Percentiles rank a stretch among this genome's conserved stretches.
These are phyloP conservation scores for Lactuca sativa DNA, from an alignment of 129 eudicot genomes.

Conservation along the genomic window DNA sequence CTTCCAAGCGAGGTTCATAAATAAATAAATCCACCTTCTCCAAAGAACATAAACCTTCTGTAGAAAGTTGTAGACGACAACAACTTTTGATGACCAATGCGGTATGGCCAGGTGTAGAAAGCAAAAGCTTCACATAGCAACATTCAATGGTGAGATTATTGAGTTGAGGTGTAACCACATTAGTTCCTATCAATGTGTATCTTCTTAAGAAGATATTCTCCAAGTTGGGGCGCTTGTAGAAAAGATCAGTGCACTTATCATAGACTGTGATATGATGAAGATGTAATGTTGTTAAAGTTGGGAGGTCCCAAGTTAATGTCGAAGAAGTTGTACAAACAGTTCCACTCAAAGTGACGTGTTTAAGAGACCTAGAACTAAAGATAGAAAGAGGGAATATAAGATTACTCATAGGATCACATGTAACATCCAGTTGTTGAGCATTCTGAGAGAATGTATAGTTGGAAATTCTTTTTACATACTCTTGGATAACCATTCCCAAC, in stretches of 20 bases:
- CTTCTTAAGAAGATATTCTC: constrained; percentile 7
- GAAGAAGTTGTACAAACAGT: neutral
- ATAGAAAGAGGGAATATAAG: neutral
- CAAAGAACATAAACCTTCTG: constrained; percentile 3
- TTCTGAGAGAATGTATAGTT: constrained; percentile 13
- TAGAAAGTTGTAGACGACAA: neutral
- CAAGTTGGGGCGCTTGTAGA: constrained; percentile 23
- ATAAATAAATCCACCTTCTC: constrained; percentile 20
- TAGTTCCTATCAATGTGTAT: neutral
- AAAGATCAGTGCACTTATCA: neutral
- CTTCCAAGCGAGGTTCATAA: neutral
- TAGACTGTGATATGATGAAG: neutral
- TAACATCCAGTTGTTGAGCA: constrained; percentile 10
- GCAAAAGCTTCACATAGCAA: neutral
- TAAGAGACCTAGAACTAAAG: neutral
- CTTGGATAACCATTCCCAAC: neutral
- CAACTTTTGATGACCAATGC: neutral
- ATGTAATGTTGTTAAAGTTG: neutral
- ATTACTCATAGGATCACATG: neutral
- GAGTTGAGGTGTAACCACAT: too few relatives aligned
- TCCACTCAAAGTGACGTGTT: neutral
- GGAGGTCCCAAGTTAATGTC: too few relatives aligned
- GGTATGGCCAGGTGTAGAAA: constrained; percentile 16
- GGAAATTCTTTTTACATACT: neutral
- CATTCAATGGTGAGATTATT: constrained; percentile 11